phyloP scores from a whole-genome alignment of 2,329 filamentous ascomycete genomes.

The Graphilbum ipis-grandicollis region DNA sequence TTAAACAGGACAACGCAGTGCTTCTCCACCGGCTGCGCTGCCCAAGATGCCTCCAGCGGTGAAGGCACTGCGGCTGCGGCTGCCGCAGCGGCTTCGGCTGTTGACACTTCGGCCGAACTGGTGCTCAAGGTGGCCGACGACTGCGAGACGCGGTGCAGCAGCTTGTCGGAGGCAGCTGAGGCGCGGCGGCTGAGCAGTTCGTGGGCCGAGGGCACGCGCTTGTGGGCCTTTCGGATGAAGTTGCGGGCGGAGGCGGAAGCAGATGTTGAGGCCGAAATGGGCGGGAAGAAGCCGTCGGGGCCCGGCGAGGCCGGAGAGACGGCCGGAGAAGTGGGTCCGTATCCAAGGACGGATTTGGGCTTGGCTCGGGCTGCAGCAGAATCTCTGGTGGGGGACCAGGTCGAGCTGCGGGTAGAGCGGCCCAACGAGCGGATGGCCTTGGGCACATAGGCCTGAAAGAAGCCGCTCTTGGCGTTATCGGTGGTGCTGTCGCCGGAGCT shows the following conservation, averaged over 20 bases:
- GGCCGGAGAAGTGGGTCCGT: background rate
- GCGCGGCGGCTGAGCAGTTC: slow-evolving; percentile 11
- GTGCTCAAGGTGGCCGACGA: too few species aligned
- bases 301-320: background rate
- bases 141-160: slow-evolving; percentile 11
- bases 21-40: slow-evolving; percentile 14
- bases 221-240: slow-evolving; percentile 9
- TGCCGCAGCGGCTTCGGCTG: too few species aligned
- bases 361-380: background rate
- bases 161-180: slow-evolving; percentile 15
- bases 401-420: slow-evolving; percentile 9
- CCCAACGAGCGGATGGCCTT: slow-evolving; percentile 11
- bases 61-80: too few species aligned
- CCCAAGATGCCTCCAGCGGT: too few species aligned
- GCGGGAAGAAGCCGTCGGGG: background rate
- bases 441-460: slow-evolving; percentile 11
- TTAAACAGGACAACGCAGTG: slow-evolving; percentile 26
- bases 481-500: slow-evolving; percentile 10
- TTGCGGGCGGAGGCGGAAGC: slow-evolving; percentile 3
- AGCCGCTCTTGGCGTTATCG: slow-evolving; percentile 11
- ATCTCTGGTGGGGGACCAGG: slow-evolving; percentile 1
- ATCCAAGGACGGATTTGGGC: too few species aligned
- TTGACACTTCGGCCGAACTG: too few species aligned
- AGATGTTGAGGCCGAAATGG: background rate
- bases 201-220: slow-evolving; percentile 7